Base-by-base conservation (phyloP, 1,284 basidiomycete genomes). In the Sanghuangporus weigelae region DNA sequence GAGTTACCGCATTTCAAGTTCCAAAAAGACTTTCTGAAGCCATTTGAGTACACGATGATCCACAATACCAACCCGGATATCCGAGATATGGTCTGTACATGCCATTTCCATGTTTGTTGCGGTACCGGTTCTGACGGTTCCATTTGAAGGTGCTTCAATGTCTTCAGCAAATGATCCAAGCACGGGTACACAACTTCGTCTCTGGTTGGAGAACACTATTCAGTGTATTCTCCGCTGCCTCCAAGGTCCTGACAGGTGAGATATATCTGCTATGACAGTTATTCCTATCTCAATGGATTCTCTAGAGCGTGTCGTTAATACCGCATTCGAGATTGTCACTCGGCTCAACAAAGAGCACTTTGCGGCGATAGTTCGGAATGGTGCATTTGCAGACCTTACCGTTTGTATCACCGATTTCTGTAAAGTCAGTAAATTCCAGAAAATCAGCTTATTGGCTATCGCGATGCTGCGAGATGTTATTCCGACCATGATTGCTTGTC, bases 181-280 rank as follows among this genome's bases (percentile, higher is more conserved):
- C 94, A 12, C 85, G 95, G 40, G 93, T 93, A 2, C 88, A 94
- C 69, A 99, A 99, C 73, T 86, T 99, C 77, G 89, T 97, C 36
- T 99, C 97, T 0, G 97, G 98, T 23, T 99, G 97, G 97, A 83
- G 95, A 67, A 99, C 98, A 0, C 97, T 99, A 92, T 98, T 99
- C 73, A 93, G 93, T 38, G 96, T 98, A 11, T 98, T 99, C 72
- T 93, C 96, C 35, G 95, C 96, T 11, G 95, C 96, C 0, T 96
- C 96, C 3, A 93, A 90, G 73, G 95, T 96, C n/a, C 79, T 90
- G 31, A 96, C 94, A 70, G 92, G 92, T 92, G 67, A 53, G 81
- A 68, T 7, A 64, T 26, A 26, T 48, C 40, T 49, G 26, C 12
- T 46, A 7, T 12, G 21, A 16, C 16, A 14, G 19, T 4, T 46